Conservation (phyloP, 1,139 yeast genomes). For the Suhomyces bolitotheri region DNA sequence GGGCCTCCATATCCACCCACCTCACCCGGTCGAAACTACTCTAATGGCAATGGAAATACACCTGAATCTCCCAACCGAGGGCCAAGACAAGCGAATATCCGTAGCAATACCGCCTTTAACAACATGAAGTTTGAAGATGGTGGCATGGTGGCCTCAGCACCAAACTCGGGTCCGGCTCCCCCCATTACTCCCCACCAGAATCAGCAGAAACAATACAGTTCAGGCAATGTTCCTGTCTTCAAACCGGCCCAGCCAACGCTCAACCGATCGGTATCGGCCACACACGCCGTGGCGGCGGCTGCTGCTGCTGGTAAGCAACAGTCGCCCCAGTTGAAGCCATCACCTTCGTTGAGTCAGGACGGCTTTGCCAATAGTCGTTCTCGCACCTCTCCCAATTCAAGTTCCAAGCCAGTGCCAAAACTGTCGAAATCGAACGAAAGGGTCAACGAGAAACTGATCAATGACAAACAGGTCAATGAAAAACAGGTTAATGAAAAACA, state of each 20-base stretch:
- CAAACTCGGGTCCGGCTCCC: neutral
- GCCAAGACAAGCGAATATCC: slow-evolving; percentile 9
- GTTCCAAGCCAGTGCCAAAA: slow-evolving; percentile 9
- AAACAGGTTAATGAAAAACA: neutral
- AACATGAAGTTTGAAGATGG: neutral
- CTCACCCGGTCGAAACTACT: neutral
- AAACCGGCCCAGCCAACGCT: slow-evolving; percentile 2
- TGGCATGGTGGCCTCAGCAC: neutral
- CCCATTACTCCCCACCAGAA: slow-evolving; percentile 1
- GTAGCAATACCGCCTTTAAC: slow-evolving; percentile 13
- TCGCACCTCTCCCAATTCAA: slow-evolving; percentile 13
- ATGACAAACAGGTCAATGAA: neutral
- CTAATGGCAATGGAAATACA: slow-evolving; percentile 2
- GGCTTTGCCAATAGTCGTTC: slow-evolving; percentile 4
- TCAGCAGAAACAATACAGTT: slow-evolving; percentile 3
- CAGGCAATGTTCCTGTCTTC: slow-evolving; percentile 2
- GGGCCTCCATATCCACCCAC: neutral
- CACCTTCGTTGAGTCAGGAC: slow-evolving; percentile 8
- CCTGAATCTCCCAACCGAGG: slow-evolving; percentile 12
- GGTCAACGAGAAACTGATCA: neutral
- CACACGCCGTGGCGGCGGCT: slow-evolving; percentile 20
- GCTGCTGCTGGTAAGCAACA: slow-evolving; percentile 16
- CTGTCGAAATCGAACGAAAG: slow-evolving; percentile 1
- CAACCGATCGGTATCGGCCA: slow-evolving; percentile 7
- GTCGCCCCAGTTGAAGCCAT: slow-evolving; percentile 7